Base-by-base conservation (phyloP, 2,329 filamentous ascomycete genomes). In the Corinectria fuckeliana region DNA sequence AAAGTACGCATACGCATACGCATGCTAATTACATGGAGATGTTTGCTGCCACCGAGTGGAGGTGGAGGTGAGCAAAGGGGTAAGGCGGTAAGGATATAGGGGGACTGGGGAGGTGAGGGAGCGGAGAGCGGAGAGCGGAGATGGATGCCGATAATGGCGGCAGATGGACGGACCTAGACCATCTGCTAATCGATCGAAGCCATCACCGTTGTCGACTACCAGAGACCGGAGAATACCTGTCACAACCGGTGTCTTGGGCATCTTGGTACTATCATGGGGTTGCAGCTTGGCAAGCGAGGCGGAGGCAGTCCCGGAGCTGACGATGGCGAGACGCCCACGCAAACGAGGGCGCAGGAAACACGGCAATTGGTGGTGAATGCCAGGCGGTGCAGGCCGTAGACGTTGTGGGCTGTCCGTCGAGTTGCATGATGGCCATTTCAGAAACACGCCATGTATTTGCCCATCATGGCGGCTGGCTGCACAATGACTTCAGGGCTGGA, bases 371-470 rank as follows among this genome's bases (percentile, higher is more conserved):
- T 11, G 32, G 32, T 36, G 18, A 36, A 36, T 36, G 32, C 32
- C 32, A n/a, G n/a, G 36, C 48, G 41, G 48, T 32, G 41, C 32
- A 51, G 36, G 34, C 39, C 49, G 49, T 36, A 28, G 47, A 36
- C n/a, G 52, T 58, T 42, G 52, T 59, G 56, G 56, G 50, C 50
- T 59, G 56, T 50, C 47, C 30, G 32, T 55, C 41, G 51, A 48
- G 57, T 60, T 60, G 60, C 53, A 60, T 56, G 60, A 62, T 62
- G 56, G 28, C 34, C 30, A 25, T 57, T 30, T 30, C 28, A 47
- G 45, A 60, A 62, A 62, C 60, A 62, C 60, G 60, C 60, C 60
- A 62, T 52, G n/a, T n/a, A n/a, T n/a, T n/a, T n/a, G n/a, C n/a
- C n/a, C n/a, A n/a, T n/a, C n/a, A n/a, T n/a, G n/a, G n/a, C n/a